These are phyloP conservation scores for Hibiscus syriacus DNA, from an alignment of 345 rosid genomes.

Conservation along the genomic window DNA sequence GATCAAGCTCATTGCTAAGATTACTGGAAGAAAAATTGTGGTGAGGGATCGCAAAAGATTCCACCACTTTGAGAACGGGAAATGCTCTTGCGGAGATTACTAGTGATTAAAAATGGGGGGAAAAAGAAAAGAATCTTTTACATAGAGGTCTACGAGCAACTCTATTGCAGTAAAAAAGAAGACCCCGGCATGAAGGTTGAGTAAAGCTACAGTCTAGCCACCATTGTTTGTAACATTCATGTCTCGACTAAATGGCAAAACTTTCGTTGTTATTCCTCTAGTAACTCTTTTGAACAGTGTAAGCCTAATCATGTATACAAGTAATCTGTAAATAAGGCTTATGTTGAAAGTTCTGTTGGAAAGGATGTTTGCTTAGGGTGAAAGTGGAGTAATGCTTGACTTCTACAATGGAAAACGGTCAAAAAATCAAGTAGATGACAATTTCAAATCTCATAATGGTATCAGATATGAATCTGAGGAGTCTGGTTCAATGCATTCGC, in stretches of 20 bases:
- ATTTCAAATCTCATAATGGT: conserved; percentile 21
- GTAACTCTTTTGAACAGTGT: neutral
- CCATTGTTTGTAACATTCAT: neutral
- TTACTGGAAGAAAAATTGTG: conserved; percentile 28
- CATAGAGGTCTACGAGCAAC: neutral
- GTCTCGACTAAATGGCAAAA: neutral
- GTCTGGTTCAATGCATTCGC: conserved; percentile 41
- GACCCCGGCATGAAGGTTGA: neutral
- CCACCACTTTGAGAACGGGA: conserved; percentile 31
- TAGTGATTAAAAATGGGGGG: conserved; percentile 17
- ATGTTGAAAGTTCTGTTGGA: neutral
- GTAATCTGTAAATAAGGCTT: neutral
- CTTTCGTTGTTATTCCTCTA: neutral
- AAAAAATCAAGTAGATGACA: conserved; percentile 1
- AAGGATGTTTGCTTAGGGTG: neutral
- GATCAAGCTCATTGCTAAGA: conserved; percentile 28
- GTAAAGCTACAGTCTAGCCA: neutral
- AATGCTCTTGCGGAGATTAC: conserved; percentile 32
- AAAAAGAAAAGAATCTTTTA: neutral
- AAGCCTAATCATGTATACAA: neutral
- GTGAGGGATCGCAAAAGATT: conserved; percentile 36
- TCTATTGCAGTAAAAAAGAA: neutral
- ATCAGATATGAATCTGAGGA: conserved; percentile 40
- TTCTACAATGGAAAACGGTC: conserved; percentile 6
- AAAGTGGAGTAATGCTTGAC: conserved; percentile 11